Base-by-base conservation (phyloP, 139 green algal genomes). In the Micromonas commoda region DNA sequence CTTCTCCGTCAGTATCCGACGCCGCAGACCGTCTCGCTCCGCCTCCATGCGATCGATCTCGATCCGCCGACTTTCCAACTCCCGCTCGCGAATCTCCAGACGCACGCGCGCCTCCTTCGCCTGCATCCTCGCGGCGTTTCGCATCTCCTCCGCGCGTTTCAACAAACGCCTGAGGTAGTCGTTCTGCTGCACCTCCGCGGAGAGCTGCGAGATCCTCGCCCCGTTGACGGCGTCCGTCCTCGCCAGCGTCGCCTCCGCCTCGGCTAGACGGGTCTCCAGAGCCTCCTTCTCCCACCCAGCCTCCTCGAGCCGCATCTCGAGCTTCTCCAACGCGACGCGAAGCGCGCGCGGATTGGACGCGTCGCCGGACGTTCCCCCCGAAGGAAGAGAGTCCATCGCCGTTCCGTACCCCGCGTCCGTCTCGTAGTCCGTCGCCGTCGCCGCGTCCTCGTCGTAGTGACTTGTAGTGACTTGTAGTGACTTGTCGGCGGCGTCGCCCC, bases 161-260 rank as follows among this genome's bases (percentile, higher is more conserved):
- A 71, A 29, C 29, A 71, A 13, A 3, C 64, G 64, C n/a, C 33
- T 35, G 4, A 71, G 29, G 33, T 71, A 71, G 26, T 35, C 64
- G 13, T 51, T 33, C 16, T 71, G 64, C 3, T 35, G 28, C 38
- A 71, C 45, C 29, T 71, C 64, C 4, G 64, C 64, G 4, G 5
- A 2, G 4, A 71, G 64, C 64, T 13, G 26, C 26, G 64, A 38
- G 4, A 38, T 21, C 33, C 26, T 32, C 29, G 38, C 26, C 3
- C 13, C 29, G 26, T 13, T 71, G 28, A 45, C 32, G 26, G 23
- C 26, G 33, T 71, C 33, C 29, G 21, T 29, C 4, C 13, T 32
- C n/a, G n/a, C n/a, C n/a, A 71, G 64, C 64, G 64, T 29, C 3
- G 26, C 33, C 26, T 71, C 64, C 64, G 64, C 64, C 16, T 71